Conservation (phyloP, 768 basidiomycete species). For the Lentinula lateritia region DNA sequence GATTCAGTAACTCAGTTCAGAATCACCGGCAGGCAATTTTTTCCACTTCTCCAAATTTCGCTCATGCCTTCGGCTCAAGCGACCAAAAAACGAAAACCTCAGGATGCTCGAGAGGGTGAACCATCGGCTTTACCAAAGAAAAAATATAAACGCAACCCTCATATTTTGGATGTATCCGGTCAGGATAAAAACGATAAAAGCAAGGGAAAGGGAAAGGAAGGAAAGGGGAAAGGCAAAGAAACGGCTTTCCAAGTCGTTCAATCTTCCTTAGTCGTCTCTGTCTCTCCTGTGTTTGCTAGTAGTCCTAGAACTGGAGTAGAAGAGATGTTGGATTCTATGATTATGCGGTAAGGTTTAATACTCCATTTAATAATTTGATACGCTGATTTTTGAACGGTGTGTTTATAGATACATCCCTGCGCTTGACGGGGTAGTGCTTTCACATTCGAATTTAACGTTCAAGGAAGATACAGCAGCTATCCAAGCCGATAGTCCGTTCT, state of each 20-base stretch:
- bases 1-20: too few relatives aligned
- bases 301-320: slow-evolving; percentile 71
- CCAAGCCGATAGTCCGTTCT: slow-evolving; percentile 80
- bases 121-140: slow-evolving; percentile 25
- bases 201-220: slow-evolving; percentile 36
- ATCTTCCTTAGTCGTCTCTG: slow-evolving; percentile 64
- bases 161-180: neutral
- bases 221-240: slow-evolving; percentile 28
- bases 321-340: slow-evolving; percentile 90
- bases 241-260: slow-evolving; percentile 58
- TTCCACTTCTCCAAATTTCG: neutral
- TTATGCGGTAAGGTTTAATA: slow-evolving; percentile 74
- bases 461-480: slow-evolving; percentile 58
- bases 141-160: slow-evolving; percentile 26
- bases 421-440: slow-evolving; percentile 81
- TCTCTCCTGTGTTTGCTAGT: slow-evolving; percentile 77
- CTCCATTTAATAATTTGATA: neutral
- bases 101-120: slow-evolving; percentile 12
- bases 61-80: slow-evolving; percentile 8
- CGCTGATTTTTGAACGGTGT: neutral
- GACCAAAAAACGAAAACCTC: slow-evolving; percentile 48
- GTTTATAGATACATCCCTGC: slow-evolving; percentile 76
- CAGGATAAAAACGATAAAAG: neutral
- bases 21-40: neutral
- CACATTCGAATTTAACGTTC: slow-evolving; percentile 77